These are phyloP conservation scores for Solanum hybrid DNA, from an alignment of 305 asterid species.

Conservation along the genomic window DNA sequence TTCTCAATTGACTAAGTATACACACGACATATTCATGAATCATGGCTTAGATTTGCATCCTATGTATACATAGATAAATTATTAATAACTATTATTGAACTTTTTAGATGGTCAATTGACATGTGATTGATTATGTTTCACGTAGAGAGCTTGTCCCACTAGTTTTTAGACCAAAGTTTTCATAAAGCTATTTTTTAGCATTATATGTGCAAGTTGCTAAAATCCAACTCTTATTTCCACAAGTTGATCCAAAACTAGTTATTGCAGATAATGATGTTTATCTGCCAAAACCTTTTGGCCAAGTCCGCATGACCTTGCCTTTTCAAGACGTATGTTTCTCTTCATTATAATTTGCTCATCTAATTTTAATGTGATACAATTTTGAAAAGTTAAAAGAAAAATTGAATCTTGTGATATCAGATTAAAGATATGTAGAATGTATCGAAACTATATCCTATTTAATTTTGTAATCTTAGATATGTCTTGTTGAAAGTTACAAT, in stretches of 20 bases:
- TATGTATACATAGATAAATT: background rate
- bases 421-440: background rate
- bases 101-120: background rate
- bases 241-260: background rate
- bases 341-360: background rate
- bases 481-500: background rate
- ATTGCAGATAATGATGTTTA: background rate
- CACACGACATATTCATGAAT: background rate
- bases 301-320: background rate
- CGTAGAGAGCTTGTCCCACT: background rate
- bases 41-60: background rate
- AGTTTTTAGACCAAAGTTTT: background rate
- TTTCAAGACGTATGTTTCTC: background rate
- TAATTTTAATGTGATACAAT: background rate
- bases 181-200: background rate
- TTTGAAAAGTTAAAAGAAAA: background rate
- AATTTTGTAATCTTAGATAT: background rate
- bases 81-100: too few relatives aligned
- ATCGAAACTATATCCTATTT: background rate
- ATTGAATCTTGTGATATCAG: background rate
- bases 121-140: background rate
- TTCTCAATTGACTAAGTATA: background rate
- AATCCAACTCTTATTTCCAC: background rate
- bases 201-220: background rate
- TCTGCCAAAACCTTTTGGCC: background rate